A percentile compares a stretch with the other conserved stretches of the same genome.
Conservation (phyloP, 305 asterid species). For the Euphrasia arctica region DNA sequence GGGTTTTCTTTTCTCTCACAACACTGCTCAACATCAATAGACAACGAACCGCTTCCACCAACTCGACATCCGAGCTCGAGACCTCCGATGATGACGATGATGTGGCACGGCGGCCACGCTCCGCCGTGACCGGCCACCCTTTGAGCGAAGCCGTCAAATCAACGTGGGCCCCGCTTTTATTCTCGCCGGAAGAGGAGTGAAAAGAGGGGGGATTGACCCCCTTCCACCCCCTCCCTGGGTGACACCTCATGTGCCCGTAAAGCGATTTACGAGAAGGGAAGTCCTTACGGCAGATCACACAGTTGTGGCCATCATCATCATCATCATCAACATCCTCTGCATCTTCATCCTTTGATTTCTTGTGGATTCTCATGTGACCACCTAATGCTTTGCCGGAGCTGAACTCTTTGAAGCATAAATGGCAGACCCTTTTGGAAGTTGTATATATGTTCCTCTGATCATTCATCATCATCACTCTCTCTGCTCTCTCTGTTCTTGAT, state of each 20-base stretch:
- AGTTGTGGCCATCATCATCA: constrained; percentile 2
- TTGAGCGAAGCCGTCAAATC: constrained; percentile 30
- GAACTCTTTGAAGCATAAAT: constrained; percentile 45
- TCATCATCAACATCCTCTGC: neutral
- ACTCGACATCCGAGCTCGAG: constrained; percentile 24
- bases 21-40: constrained; percentile 39
- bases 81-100: constrained; percentile 5
- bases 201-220: constrained; percentile 27
- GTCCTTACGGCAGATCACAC: constrained; percentile 41
- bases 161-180: neutral
- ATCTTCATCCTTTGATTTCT: neutral
- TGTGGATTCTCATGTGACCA: constrained; percentile 79
- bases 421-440: constrained; percentile 36
- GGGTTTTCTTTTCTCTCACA: neutral
- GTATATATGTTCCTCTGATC: neutral
- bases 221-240: constrained; percentile 65
- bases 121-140: constrained; percentile 52
- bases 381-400: constrained; percentile 71
- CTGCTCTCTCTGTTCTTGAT: constrained; percentile 4
- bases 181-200: neutral
- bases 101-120: constrained; percentile 45
- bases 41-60: constrained; percentile 35
- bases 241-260: constrained; percentile 76
- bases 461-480: neutral
- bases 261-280: constrained; percentile 61